These are phyloP conservation scores for Cadophora gregata DNA, from an alignment of 2,329 filamentous ascomycete genomes.

Conservation along the genomic window DNA sequence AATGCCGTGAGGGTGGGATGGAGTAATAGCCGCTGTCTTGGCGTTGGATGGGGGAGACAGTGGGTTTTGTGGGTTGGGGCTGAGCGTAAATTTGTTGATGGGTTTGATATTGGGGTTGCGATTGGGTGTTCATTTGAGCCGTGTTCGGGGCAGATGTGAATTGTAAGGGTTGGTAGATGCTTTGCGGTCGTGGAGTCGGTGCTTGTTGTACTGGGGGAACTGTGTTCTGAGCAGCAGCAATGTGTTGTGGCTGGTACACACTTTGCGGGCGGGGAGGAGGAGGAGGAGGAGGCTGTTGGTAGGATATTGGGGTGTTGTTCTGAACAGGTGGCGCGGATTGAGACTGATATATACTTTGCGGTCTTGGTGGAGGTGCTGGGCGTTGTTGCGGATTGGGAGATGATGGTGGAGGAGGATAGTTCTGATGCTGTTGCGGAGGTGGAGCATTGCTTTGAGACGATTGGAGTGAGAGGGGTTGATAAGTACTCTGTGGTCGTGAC, in stretches of 20 bases:
- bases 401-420: constrained; percentile 46
- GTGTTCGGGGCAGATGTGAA: constrained; percentile 28
- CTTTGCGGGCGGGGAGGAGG: constrained; percentile 5
- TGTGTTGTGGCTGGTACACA: constrained; percentile 9
- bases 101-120: constrained; percentile 1
- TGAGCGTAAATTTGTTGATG: constrained; percentile 27
- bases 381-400: constrained; percentile 46
- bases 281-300: not conserved
- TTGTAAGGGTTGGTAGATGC: constrained; percentile 30
- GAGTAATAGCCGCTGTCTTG: constrained; percentile 52
- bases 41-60: constrained; percentile 40
- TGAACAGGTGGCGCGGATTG: constrained; percentile 21
- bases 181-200: constrained; percentile 22
- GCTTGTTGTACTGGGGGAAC: constrained; percentile 15
- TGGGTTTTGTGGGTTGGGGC: constrained; percentile 47
- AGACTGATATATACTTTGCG: constrained; percentile 41
- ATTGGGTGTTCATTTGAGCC: not conserved
- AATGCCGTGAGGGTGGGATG: constrained; percentile 36
- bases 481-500: not conserved
- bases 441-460: not conserved
- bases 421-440: constrained; percentile 11
- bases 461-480: constrained; percentile 2
- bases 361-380: constrained; percentile 45
- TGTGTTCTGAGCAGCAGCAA: not conserved
- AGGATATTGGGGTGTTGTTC: not conserved